Evolutionary conservation across 345 rosid species (phyloP).

Genomic region (Diplotaxis tenuifolia): DNA sequence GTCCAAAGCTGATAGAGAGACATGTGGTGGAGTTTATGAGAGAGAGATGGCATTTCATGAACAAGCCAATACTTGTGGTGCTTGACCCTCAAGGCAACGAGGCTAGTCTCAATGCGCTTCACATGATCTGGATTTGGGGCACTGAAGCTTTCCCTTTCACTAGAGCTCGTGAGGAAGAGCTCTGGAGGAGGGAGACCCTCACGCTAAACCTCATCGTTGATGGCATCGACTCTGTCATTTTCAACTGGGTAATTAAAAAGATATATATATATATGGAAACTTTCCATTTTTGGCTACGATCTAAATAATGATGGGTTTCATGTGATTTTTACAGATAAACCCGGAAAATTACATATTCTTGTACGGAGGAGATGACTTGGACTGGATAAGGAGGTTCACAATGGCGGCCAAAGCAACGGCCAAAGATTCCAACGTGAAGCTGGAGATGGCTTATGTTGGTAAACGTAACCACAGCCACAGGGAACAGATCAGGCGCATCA

Average conservation of each 20-base stretch:
- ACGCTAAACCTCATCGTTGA: conserved; percentile 75
- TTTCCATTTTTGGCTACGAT: neutral
- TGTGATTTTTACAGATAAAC: conserved; percentile 56
- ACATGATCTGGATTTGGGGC: conserved; percentile 99
- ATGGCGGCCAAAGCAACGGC: conserved; percentile 53
- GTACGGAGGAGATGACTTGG: conserved; percentile 76
- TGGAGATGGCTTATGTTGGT: conserved; percentile 81
- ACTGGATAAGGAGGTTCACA: conserved; percentile 78
- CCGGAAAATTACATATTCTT: conserved; percentile 79
- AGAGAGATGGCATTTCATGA: conserved; percentile 85
- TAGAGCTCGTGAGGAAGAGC: conserved; percentile 65
- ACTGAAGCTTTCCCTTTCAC: conserved; percentile 92
- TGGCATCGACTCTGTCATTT: conserved; percentile 68
- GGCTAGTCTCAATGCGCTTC: conserved; percentile 77
- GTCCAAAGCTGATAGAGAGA: conserved; percentile 60
- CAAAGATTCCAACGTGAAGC: conserved; percentile 44
- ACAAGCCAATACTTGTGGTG: conserved; percentile 84
- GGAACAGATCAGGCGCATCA: conserved; percentile 54
- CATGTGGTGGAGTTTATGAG: conserved; percentile 63
- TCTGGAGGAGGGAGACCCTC: conserved; percentile 79
- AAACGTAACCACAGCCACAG: conserved; percentile 65
- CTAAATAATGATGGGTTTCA: too few relatives aligned
- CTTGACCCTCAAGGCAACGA: conserved; percentile 85
- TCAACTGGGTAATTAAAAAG: conserved; percentile 51
- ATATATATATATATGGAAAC: neutral